Percentiles rank a stretch among this genome's conserved stretches.
Evolutionary conservation across 352 stramenopile genomes (phyloP).

Genomic region (Globisporangium lucens): DNA sequence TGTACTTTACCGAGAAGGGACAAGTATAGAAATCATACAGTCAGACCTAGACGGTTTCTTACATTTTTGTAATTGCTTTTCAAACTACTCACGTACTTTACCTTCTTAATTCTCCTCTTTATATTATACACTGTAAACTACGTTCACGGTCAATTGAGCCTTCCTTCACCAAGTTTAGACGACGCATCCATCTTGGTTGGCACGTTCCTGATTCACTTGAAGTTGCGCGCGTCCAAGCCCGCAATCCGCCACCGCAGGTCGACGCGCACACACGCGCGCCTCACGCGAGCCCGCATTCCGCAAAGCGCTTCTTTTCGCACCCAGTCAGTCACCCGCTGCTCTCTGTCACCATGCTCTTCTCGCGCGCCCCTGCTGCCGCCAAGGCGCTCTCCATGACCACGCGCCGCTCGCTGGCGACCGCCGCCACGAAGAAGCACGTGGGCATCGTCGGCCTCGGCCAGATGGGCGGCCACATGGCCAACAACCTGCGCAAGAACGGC

Average conservation of each 20-base stretch:
- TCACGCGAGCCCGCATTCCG: background rate
- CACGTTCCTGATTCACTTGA: slow-evolving; percentile 14
- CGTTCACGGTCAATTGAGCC: background rate
- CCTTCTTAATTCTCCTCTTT: background rate
- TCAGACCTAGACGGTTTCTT: background rate
- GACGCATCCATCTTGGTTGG: background rate
- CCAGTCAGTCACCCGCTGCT: background rate
- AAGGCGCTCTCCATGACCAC: slow-evolving; percentile 3
- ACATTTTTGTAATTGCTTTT: background rate
- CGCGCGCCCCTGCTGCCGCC: background rate
- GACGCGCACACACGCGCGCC: background rate
- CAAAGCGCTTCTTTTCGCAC: background rate
- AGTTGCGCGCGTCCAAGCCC: background rate
- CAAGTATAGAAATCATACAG: background rate
- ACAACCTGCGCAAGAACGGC: slow-evolving; percentile 86
- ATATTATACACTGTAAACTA: background rate
- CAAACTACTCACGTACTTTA: background rate
- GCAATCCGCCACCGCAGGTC: background rate
- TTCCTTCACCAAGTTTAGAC: background rate
- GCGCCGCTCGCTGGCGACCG: slow-evolving; percentile 13
- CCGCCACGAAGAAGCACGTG: slow-evolving; percentile 41
- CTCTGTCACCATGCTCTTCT: slow-evolving; percentile 5
- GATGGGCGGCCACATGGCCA: slow-evolving; percentile 93
- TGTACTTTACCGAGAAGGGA: background rate
- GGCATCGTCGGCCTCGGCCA: slow-evolving; percentile 93